Evolutionary conservation across 2,329 filamentous ascomycete species (phyloP).

Genomic region (Hypoxylon sp.): DNA sequence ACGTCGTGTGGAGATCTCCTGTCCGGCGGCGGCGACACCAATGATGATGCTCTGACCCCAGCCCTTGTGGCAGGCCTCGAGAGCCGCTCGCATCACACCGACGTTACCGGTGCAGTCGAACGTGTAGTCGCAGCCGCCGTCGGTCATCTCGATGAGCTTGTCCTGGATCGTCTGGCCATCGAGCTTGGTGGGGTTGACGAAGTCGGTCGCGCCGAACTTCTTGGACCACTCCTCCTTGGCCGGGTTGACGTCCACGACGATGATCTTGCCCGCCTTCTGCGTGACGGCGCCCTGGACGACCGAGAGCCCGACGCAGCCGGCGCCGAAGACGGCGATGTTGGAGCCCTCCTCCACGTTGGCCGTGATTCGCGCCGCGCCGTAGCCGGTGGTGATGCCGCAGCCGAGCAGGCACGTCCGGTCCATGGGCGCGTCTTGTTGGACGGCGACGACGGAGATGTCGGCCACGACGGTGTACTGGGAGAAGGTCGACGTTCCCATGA

Average conservation of each 20-base stretch:
- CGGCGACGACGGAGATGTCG: constrained; percentile 96
- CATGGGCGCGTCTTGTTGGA: constrained; percentile 89
- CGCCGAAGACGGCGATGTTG: constrained; percentile 91
- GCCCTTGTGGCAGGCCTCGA: constrained; percentile 98
- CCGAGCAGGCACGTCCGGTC: constrained; percentile 95
- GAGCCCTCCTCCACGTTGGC: constrained; percentile 90
- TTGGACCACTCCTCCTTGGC: constrained; percentile 88
- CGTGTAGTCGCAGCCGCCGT: constrained; percentile 97
- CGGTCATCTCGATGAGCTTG: constrained; percentile 95
- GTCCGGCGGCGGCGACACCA: constrained; percentile 92
- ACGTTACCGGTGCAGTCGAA: constrained; percentile 99
- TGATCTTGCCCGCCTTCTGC: constrained; percentile 81
- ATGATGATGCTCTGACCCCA: constrained; percentile 99
- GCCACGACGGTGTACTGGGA: constrained; percentile 98
- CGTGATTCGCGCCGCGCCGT: constrained; percentile 93
- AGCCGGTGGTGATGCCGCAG: constrained; percentile 98
- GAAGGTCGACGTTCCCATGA: constrained; percentile 99
- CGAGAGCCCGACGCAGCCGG: constrained; percentile 92
- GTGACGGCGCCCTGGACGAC: constrained; percentile 93
- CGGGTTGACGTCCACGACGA: constrained; percentile 80
- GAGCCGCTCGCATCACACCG: constrained; percentile 86
- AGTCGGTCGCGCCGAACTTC: constrained; percentile 96
- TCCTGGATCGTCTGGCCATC: constrained; percentile 84
- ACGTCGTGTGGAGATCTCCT: constrained; percentile 95
- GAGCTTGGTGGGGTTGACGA: constrained; percentile 89